Evolutionary conservation across 495 filamentous ascomycete species (phyloP), one percentile per base, ranked within the genome.

Genomic region (Aspergillus sclerotioniger): DNA sequence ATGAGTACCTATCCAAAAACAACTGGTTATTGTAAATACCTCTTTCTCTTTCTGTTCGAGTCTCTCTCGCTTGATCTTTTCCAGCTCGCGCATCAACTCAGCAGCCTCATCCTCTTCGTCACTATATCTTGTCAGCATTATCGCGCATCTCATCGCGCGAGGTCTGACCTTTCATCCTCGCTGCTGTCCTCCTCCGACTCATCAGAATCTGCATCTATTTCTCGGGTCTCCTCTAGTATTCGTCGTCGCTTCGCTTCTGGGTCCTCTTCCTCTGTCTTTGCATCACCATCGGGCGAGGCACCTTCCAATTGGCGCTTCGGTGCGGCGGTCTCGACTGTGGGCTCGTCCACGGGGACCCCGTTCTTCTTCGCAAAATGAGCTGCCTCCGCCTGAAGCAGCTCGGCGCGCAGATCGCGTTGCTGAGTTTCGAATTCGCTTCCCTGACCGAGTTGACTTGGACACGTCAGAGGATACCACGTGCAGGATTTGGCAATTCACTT

Each of bases 61-160:
- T 28, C 94, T 79, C 73, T 98, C 94, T 55, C 83, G 87, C 72
- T 95, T 91, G 71, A 98, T 96, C 73, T 96, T 92, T 67, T 94
- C 93, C 31, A 98, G 76, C 71, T 98, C 94, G 19, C 95, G 84
- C 77, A 94, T 87, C 51, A 98, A 73, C 65, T 92, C 90, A 0
- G 91, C 92, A 0, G 90, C 90, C 65, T 96, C 92, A 54, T 98
- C 93, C 63, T 95, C 91, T 25, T 91, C 88, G 50, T 89, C 87
- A 54, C 88, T 84, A 37, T 25, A 28, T 31, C 63, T 52, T 17
- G 46, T 69, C 53, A 72, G 61, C 35, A 17, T 9, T 35, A n/a
- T 29, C 32, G 1, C 16, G 19, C 12, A 13, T 28, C 8, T 20
- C 15, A 32, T 19, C 10, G 9, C 16, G 8, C 20, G 1, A 17